phyloP scores from a whole-genome alignment of 352 stramenopile genomes.

The Proteromonas lacertae region DNA sequence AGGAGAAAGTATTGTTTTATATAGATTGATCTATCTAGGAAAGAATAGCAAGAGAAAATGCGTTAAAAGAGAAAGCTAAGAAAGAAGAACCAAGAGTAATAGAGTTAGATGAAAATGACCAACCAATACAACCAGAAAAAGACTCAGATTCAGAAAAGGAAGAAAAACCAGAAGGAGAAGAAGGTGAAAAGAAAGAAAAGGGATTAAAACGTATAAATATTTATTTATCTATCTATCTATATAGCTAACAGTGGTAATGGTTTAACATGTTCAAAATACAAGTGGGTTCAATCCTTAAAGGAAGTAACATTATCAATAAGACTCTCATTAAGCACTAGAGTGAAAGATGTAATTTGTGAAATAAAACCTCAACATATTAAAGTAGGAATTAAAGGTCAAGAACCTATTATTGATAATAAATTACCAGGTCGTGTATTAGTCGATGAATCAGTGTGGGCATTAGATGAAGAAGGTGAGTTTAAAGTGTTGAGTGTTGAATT shows the following conservation, averaged over 20 bases:
- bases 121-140: slow-evolving; percentile 37
- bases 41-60: no score
- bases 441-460: slow-evolving; percentile 94
- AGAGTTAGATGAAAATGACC: no score
- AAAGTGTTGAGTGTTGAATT: slow-evolving; percentile 43
- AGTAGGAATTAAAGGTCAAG: slow-evolving; percentile 14
- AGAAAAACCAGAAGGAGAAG: slow-evolving; percentile 23
- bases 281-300: slow-evolving; percentile 86
- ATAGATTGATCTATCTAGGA: no score
- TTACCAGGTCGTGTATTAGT: slow-evolving; percentile 74
- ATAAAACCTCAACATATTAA: slow-evolving; percentile 55
- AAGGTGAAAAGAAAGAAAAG: slow-evolving; percentile 14
- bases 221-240: slow-evolving; percentile 2
- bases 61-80: no score
- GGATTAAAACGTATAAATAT: slow-evolving; percentile 9
- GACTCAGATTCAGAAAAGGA: slow-evolving; percentile 25
- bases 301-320: slow-evolving; percentile 61
- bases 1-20: no score
- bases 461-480: slow-evolving; percentile 26
- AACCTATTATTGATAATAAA: slow-evolving; percentile 17
- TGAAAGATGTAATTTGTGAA: slow-evolving; percentile 47
- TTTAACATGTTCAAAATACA: slow-evolving; percentile 55
- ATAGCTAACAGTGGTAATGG: slow-evolving; percentile 52
- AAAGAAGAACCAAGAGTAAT: no score
- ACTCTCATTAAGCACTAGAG: slow-evolving; percentile 60